phyloP scores from a whole-genome alignment of 495 filamentous ascomycete species.

The Polyplosphaeria fusca region DNA sequence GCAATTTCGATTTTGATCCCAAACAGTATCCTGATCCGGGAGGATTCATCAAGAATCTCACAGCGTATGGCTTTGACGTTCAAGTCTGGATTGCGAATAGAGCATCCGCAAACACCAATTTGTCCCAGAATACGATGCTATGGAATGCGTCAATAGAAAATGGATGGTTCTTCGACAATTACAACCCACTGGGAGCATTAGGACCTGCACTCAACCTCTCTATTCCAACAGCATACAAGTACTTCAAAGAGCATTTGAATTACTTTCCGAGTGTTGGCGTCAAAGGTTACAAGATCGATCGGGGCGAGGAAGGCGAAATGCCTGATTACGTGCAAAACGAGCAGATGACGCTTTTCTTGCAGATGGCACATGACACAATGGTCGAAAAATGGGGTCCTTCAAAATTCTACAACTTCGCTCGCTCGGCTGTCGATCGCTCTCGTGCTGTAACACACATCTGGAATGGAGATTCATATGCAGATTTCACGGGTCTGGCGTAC shows the following conservation, averaged over 20 bases:
- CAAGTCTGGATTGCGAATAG: conserved; percentile 40
- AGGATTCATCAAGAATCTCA: conserved; percentile 35
- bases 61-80: conserved; percentile 34
- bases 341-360: conserved; percentile 35
- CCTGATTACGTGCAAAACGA: conserved; percentile 40
- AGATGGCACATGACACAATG: conserved; percentile 38
- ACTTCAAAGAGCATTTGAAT: conserved; percentile 34
- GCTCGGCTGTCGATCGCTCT: conserved; percentile 34
- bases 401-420: conserved; percentile 38
- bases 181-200: conserved; percentile 25
- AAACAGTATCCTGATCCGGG: conserved; percentile 33
- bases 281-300: conserved; percentile 41
- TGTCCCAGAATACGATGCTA: conserved; percentile 31
- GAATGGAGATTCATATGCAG: conserved; percentile 38
- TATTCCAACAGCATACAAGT: conserved; percentile 38
- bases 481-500: conserved; percentile 38
- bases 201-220: conserved; percentile 40
- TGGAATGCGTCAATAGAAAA: conserved; percentile 27
- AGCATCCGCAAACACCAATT: conserved; percentile 29
- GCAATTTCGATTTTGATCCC: conserved; percentile 41
- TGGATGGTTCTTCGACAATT: conserved; percentile 35
- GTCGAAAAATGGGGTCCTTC: conserved; percentile 33
- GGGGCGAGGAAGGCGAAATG: conserved; percentile 41
- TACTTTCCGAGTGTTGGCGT: conserved; percentile 37
- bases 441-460: conserved; percentile 32